phyloP scores from a whole-genome alignment of 306 rosid species.

The Castanopsis chinensis region DNA sequence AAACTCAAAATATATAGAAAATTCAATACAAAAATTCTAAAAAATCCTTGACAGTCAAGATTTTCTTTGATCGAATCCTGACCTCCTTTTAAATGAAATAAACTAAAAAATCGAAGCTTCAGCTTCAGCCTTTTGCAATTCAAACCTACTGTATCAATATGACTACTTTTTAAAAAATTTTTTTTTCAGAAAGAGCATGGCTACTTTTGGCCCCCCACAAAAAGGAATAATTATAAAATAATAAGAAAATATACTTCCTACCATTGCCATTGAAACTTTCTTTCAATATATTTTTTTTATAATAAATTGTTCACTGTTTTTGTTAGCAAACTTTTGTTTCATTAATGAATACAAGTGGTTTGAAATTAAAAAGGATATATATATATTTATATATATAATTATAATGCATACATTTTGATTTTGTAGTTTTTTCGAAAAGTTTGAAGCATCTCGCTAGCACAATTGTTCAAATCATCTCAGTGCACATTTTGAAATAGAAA shows the following conservation, averaged over 20 bases:
- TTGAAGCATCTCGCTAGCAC: no score
- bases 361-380: neutral
- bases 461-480: no score
- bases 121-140: neutral
- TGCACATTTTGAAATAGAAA: no score
- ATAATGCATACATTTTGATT: no score
- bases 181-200: neutral
- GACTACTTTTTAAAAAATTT: no score
- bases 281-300: neutral
- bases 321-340: neutral
- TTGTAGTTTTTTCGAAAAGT: no score
- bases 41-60: neutral
- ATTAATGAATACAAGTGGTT: neutral
- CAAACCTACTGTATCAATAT: neutral
- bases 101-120: neutral
- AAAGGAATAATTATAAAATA: neutral
- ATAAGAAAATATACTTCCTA: no score
- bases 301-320: neutral
- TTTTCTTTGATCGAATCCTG: slow-evolving; percentile 2
- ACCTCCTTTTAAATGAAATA: slow-evolving; percentile 1
- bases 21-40: neutral
- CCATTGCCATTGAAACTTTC: neutral
- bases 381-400: no score
- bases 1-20: neutral
- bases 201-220: neutral